These are phyloP conservation scores for Chromosphaera perkinsii DNA, from an alignment of 208 protist species.

Conservation along the genomic window DNA sequence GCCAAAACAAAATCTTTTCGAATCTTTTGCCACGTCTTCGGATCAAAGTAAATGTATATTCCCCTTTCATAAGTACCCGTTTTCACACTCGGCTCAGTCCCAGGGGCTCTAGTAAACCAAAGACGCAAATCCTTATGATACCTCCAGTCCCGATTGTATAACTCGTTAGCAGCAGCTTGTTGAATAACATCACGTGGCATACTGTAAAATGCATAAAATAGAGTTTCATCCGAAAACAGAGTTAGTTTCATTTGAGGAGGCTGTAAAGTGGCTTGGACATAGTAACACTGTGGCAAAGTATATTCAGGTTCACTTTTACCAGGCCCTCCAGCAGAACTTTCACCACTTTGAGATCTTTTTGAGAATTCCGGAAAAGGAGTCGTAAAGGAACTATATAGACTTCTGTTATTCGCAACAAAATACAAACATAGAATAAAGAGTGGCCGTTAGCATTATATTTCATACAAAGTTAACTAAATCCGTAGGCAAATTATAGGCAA, in stretches of 20 bases:
- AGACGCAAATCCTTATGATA: slow-evolving; percentile 69
- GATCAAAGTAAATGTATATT: slow-evolving; percentile 61
- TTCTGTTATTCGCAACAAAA: too few species aligned
- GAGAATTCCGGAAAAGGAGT: too few species aligned
- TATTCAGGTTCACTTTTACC: slow-evolving; percentile 61
- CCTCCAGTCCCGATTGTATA: slow-evolving; percentile 81
- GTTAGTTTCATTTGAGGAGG: slow-evolving; percentile 46
- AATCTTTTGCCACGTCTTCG: slow-evolving; percentile 55
- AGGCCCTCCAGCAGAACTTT: slow-evolving; percentile 42
- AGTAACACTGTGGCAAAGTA: slow-evolving; percentile 67
- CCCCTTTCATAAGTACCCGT: slow-evolving; percentile 47
- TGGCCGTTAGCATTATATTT: not conserved
- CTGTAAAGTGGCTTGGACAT: slow-evolving; percentile 41
- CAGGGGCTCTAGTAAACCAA: slow-evolving; percentile 55
- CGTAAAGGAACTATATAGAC: slow-evolving; percentile 66
- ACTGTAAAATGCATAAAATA: slow-evolving; percentile 97
- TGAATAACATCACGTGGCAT: slow-evolving; percentile 93
- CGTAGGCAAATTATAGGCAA: not conserved
- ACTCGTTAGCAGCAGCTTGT: slow-evolving; percentile 75
- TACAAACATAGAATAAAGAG: slow-evolving; percentile 17
- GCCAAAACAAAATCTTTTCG: slow-evolving; percentile 52
- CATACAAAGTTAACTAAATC: not conserved
- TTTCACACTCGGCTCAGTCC: slow-evolving; percentile 43
- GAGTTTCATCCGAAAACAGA: slow-evolving; percentile 73
- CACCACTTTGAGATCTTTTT: too few species aligned